phyloP scores from a whole-genome alignment of 352 stramenopile genomes.

The Pseudoperonospora humuli region DNA sequence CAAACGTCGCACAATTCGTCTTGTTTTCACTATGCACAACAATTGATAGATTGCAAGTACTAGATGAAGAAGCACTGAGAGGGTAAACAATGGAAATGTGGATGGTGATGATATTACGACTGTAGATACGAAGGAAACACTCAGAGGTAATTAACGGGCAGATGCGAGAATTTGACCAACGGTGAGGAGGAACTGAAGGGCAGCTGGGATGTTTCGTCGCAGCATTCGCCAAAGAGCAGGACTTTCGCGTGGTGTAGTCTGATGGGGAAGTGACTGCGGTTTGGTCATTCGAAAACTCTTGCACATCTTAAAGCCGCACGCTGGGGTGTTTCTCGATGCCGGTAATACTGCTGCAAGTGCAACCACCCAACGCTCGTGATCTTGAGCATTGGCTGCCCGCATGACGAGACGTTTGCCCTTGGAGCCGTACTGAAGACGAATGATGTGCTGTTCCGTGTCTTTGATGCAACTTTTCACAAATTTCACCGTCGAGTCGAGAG shows the following conservation, averaged over 20 bases:
- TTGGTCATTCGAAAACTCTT: background rate
- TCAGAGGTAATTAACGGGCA: constrained; percentile 3
- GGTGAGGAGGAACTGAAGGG: constrained; percentile 14
- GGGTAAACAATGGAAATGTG: too few relatives aligned
- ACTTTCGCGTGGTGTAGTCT: background rate
- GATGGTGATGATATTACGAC: too few relatives aligned
- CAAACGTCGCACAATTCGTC: too few relatives aligned
- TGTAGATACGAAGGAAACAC: background rate
- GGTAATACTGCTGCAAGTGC: constrained; percentile 3
- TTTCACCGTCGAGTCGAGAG: constrained; percentile 13
- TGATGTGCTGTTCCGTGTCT: constrained; percentile 4
- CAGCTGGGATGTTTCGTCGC: constrained; percentile 7
- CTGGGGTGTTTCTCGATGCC: background rate
- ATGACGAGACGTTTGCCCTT: constrained; percentile 5
- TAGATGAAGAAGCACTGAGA: too few relatives aligned
- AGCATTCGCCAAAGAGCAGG: constrained; percentile 8
- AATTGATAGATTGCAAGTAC: too few relatives aligned
- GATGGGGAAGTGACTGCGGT: background rate
- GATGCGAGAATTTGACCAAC: constrained; percentile 16
- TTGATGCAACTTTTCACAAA: constrained; percentile 3
- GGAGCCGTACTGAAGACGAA: constrained; percentile 13
- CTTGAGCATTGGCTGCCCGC: constrained; percentile 7
- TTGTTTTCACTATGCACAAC: too few relatives aligned
- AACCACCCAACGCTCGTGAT: constrained; percentile 8
- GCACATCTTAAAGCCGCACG: background rate